Conservation (phyloP, 768 basidiomycete species). For the Phanerochaete sordida region DNA sequence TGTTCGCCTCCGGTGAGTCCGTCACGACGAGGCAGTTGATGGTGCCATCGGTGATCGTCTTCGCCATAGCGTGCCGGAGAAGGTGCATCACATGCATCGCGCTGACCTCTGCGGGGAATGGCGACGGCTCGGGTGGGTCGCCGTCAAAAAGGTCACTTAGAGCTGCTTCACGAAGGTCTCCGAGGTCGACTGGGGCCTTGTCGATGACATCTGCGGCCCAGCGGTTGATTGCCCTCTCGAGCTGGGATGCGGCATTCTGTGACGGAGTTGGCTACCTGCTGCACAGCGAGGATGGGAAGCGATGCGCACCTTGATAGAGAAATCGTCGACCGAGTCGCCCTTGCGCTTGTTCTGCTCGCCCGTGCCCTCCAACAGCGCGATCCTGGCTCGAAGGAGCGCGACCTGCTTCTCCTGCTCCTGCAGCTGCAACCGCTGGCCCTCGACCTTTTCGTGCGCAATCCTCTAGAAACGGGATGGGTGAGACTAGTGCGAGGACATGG, state of each 20-base stretch:
- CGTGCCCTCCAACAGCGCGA: conserved; percentile 71
- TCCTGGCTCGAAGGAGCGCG: conserved; percentile 65
- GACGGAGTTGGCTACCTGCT: too few species aligned
- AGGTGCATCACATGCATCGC: conserved; percentile 78
- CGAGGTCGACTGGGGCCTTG: conserved; percentile 48
- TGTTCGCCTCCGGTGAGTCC: conserved; percentile 79
- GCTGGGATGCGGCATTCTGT: conserved; percentile 77
- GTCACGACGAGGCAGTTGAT: conserved; percentile 86
- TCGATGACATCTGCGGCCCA: conserved; percentile 80
- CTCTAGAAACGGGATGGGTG: conserved; percentile 39
- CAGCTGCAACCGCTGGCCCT: conserved; percentile 72
- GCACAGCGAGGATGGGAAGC: conserved; percentile 2
- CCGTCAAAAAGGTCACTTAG: conserved; percentile 55
- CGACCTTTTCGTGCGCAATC: conserved; percentile 87
- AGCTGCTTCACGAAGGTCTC: conserved; percentile 53
- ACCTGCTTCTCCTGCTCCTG: conserved; percentile 85
- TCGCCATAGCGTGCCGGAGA: conserved; percentile 76
- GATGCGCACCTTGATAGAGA: conserved; percentile 72
- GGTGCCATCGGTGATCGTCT: conserved; percentile 72
- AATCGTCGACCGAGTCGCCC: conserved; percentile 71
- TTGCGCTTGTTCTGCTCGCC: conserved; percentile 24
- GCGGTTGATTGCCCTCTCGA: conserved; percentile 81
- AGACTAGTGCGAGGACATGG: not conserved
- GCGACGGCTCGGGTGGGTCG: conserved; percentile 39
- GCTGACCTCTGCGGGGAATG: conserved; percentile 27